Percentiles rank a stretch among this genome's conserved stretches.
Evolutionary conservation across 2,329 filamentous ascomycete species (phyloP).

Genomic region (Aureobasidium sp.): DNA sequence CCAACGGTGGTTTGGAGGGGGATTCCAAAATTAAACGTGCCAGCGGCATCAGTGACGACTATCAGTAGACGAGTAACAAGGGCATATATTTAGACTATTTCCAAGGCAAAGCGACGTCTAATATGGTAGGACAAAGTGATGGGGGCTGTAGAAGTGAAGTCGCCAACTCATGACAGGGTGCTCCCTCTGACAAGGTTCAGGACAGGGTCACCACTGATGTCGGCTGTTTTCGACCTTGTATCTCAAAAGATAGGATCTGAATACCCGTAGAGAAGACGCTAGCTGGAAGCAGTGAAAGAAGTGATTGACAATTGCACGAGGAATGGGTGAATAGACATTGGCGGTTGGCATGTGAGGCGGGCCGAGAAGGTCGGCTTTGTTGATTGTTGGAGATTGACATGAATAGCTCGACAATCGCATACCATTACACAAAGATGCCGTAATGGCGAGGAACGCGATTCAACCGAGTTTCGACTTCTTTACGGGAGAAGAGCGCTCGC

Average conservation of each 20-base stretch:
- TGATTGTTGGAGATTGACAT: neutral
- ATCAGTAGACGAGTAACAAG: neutral
- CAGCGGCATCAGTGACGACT: neutral
- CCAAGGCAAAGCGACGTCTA: too few relatives aligned
- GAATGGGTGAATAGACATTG: neutral
- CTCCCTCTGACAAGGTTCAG: neutral
- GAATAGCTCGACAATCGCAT: neutral
- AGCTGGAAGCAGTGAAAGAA: neutral
- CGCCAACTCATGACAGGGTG: neutral
- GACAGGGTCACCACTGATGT: neutral
- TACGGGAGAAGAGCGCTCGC: conserved; percentile 32
- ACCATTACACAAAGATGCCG: neutral
- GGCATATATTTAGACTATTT: too few relatives aligned
- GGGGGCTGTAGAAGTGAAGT: neutral
- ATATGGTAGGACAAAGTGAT: neutral
- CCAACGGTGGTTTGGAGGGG: too few relatives aligned
- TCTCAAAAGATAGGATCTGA: neutral
- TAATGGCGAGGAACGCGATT: conserved; percentile 10
- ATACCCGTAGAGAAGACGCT: too few relatives aligned
- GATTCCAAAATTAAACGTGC: neutral
- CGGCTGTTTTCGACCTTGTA: neutral
- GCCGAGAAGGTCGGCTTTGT: conserved; percentile 1
- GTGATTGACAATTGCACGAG: neutral
- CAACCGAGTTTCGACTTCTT: conserved; percentile 45
- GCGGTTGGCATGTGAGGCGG: neutral